Percentiles rank a stretch among this genome's conserved stretches.
Conservation (phyloP, 2,329 filamentous ascomycete species). For the Penicillium thymicola region DNA sequence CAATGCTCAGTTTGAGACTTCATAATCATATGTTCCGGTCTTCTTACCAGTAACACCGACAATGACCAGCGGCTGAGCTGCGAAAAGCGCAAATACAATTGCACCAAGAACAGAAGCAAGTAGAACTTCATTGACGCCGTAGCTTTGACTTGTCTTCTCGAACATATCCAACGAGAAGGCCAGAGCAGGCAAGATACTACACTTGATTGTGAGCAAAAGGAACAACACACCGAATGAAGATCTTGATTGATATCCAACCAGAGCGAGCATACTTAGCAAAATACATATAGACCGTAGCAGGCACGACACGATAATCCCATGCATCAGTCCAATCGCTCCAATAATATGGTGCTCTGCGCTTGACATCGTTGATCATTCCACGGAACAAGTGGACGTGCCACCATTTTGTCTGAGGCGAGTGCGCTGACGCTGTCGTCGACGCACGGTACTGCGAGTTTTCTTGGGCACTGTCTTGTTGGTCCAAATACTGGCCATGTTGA, state of each 20-base stretch:
- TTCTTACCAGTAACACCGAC: constrained; percentile 74
- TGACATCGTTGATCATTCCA: constrained; percentile 76
- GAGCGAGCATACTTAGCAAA: constrained; percentile 71
- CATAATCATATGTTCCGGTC: background rate
- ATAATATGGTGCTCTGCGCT: constrained; percentile 72
- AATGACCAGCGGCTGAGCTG: constrained; percentile 83
- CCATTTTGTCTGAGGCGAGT: constrained; percentile 50
- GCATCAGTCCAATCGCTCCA: constrained; percentile 80
- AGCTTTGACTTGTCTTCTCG: constrained; percentile 77
- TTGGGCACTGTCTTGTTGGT: constrained; percentile 1
- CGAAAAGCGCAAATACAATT: constrained; percentile 74
- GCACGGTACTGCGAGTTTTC: constrained; percentile 10
- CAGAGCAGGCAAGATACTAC: constrained; percentile 77
- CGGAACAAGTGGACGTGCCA: constrained; percentile 73
- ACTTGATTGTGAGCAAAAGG: constrained; percentile 11
- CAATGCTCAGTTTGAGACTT: constrained; percentile 3
- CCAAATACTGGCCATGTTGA: constrained; percentile 10
- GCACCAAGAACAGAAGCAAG: constrained; percentile 78
- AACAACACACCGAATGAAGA: background rate
- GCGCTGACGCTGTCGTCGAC: constrained; percentile 12
- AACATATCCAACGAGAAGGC: constrained; percentile 95
- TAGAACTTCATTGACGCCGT: constrained; percentile 89
- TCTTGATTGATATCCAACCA: background rate
- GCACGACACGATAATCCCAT: constrained; percentile 85
- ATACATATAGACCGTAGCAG: constrained; percentile 89